These are phyloP conservation scores for Candida manassasensis DNA, from an alignment of 805 yeast species.

Conservation along the genomic window DNA sequence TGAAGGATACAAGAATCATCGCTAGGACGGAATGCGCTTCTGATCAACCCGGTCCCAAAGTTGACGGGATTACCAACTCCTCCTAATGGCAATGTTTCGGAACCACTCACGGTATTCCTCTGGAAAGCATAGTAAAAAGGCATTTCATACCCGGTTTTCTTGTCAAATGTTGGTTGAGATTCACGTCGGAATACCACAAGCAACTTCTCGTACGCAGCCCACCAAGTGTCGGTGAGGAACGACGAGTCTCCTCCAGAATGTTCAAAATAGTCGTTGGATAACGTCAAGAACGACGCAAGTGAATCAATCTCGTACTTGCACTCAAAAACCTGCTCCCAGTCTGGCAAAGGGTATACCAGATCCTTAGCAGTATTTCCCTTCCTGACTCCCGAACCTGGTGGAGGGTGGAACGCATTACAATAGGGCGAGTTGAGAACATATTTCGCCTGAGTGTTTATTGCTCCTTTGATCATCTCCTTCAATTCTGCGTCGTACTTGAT, in stretches of 20 bases:
- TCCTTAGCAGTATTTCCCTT: slow-evolving; percentile 55
- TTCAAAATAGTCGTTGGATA: slow-evolving; percentile 65
- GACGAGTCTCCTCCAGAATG: slow-evolving; percentile 45
- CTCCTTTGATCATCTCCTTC: slow-evolving; percentile 60
- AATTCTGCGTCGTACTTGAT: slow-evolving; percentile 47
- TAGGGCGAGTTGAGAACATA: slow-evolving; percentile 64
- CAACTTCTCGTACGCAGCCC: slow-evolving; percentile 49
- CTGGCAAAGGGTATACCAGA: slow-evolving; percentile 62
- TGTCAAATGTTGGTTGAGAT: slow-evolving; percentile 54
- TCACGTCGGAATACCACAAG: slow-evolving; percentile 55
- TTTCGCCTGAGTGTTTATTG: slow-evolving; percentile 72
- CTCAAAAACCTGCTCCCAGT: slow-evolving; percentile 72
- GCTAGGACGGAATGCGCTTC: slow-evolving; percentile 84
- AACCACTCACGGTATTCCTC: slow-evolving; percentile 67
- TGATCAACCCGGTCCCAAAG: slow-evolving; percentile 60
- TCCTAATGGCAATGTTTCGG: slow-evolving; percentile 73
- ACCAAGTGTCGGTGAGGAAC: slow-evolving; percentile 50
- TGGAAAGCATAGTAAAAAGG: slow-evolving; percentile 62
- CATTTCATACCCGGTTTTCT: slow-evolving; percentile 42
- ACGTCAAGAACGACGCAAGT: slow-evolving; percentile 72
- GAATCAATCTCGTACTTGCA: slow-evolving; percentile 90
- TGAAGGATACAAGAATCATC: slow-evolving; percentile 83
- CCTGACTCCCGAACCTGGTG: slow-evolving; percentile 46
- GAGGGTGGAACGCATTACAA: slow-evolving; percentile 92
- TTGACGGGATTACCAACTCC: slow-evolving; percentile 87